These are phyloP conservation scores for Raddia distichophylla DNA, from an alignment of 176 grass and related monocot genomes.

Conservation along the genomic window DNA sequence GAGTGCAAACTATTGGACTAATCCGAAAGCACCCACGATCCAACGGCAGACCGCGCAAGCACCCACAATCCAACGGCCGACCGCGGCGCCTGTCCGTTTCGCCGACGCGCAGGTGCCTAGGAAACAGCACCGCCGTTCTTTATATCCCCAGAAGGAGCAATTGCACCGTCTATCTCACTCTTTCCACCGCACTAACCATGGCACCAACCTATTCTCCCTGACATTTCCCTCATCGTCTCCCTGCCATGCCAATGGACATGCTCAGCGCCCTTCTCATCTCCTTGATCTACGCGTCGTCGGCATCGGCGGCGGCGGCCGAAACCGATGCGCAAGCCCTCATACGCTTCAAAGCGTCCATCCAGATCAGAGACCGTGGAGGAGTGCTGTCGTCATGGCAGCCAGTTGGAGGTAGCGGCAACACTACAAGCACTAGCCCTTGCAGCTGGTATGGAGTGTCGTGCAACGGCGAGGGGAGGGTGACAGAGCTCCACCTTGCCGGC, in stretches of 20 bases:
- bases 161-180: constrained; percentile 16
- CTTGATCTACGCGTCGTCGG: background rate
- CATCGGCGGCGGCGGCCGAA: background rate
- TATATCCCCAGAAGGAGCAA: background rate
- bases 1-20: too few species aligned
- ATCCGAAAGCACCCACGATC: too few species aligned
- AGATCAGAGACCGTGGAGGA: constrained; percentile 50
- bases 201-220: constrained; percentile 8
- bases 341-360: constrained; percentile 69
- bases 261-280: constrained; percentile 37
- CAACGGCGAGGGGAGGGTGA: constrained; percentile 55
- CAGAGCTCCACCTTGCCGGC: constrained; percentile 59
- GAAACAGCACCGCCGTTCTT: too few species aligned
- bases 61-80: too few species aligned
- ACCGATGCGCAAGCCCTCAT: constrained; percentile 59
- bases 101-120: too few species aligned
- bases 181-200: constrained; percentile 26
- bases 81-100: too few species aligned
- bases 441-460: constrained; percentile 79
- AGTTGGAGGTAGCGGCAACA: background rate
- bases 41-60: too few species aligned
- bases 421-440: constrained; percentile 32
- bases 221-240: background rate
- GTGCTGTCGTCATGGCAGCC: constrained; percentile 65
- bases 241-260: constrained; percentile 54